These are phyloP conservation scores for Oryza australiensis DNA, from an alignment of 176 grass and related monocot genomes.

Conservation along the genomic window DNA sequence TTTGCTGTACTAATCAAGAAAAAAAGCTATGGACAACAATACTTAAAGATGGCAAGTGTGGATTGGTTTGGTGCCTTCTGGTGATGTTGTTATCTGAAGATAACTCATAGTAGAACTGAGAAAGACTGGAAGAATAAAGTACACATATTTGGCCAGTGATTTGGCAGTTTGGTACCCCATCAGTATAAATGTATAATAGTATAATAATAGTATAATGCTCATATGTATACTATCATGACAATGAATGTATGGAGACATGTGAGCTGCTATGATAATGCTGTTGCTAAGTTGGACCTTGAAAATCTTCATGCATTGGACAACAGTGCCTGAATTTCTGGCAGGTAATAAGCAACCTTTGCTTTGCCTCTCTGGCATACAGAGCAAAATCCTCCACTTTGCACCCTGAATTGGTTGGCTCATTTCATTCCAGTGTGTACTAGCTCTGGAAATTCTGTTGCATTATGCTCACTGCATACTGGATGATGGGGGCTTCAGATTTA, in stretches of 20 bases:
- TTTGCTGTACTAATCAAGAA: constrained; percentile 38
- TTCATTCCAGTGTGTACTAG: background rate
- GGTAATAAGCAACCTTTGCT: constrained; percentile 5
- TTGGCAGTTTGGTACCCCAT: constrained; percentile 33
- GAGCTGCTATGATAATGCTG: constrained; percentile 33
- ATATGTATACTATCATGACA: constrained; percentile 14
- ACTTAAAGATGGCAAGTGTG: constrained; percentile 32
- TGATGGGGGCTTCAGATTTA: background rate
- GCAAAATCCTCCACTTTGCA: constrained; percentile 5
- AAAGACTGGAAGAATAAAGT: background rate
- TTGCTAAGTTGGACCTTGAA: constrained; percentile 23
- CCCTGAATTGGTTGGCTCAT: background rate
- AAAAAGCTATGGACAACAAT: background rate
- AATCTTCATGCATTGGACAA: constrained; percentile 23
- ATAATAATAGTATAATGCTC: constrained; percentile 1
- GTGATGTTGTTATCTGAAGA: constrained; percentile 35
- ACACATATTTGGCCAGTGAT: constrained; percentile 25
- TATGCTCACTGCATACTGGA: background rate
- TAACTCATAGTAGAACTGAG: background rate
- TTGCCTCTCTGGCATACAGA: background rate
- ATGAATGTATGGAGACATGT: constrained; percentile 36
- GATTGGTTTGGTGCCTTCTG: constrained; percentile 39
- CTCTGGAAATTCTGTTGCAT: background rate
- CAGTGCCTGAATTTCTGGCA: constrained; percentile 24
- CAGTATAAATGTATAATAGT: constrained; percentile 9